These are phyloP conservation scores for Cyclotella choctawhatcheeana DNA, from an alignment of 108 stramenopile genomes.

Conservation along the genomic window DNA sequence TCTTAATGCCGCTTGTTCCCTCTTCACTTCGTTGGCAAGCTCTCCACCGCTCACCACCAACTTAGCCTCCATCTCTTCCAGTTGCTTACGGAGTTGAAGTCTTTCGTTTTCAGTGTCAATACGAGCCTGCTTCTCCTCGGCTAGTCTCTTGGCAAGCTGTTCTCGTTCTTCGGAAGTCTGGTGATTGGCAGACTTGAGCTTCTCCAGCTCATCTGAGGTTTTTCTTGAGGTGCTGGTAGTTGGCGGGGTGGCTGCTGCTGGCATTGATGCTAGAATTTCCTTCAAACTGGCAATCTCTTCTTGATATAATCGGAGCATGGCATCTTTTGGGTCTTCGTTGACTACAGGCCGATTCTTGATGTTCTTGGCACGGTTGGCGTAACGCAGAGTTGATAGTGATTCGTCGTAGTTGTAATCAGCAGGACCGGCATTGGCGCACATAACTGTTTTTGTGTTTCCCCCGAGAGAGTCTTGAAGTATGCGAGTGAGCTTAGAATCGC, in stretches of 20 bases:
- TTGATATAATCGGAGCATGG: slow-evolving; percentile 92
- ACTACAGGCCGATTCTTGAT: slow-evolving; percentile 99
- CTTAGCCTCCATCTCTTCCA: slow-evolving; percentile 87
- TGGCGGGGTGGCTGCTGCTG: slow-evolving; percentile 4
- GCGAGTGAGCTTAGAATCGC: slow-evolving; percentile 98
- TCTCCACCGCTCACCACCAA: slow-evolving; percentile 86
- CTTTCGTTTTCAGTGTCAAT: slow-evolving; percentile 70
- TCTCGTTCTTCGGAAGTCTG: slow-evolving; percentile 74
- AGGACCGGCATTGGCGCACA: slow-evolving; percentile 96
- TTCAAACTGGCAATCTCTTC: slow-evolving; percentile 66
- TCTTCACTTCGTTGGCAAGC: slow-evolving; percentile 84
- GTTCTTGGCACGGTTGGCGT: slow-evolving; percentile 98
- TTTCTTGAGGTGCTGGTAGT: slow-evolving; percentile 14
- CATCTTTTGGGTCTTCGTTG: slow-evolving; percentile 97
- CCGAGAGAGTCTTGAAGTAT: slow-evolving; percentile 97
- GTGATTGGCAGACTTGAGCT: slow-evolving; percentile 47
- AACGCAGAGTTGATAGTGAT: slow-evolving; percentile 96
- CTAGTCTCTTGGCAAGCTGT: slow-evolving; percentile 67
- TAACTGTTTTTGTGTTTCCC: slow-evolving; percentile 92
- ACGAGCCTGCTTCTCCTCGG: slow-evolving; percentile 69
- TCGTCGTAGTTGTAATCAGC: slow-evolving; percentile 99
- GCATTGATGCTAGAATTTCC: slow-evolving; percentile 34
- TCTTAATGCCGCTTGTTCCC: slow-evolving; percentile 86
- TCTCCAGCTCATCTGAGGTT: slow-evolving; percentile 53
- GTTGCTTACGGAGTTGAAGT: slow-evolving; percentile 62